Evolutionary conservation across 2,329 filamentous ascomycete species (phyloP).

Genomic region (Nigrospora sphaerica): DNA sequence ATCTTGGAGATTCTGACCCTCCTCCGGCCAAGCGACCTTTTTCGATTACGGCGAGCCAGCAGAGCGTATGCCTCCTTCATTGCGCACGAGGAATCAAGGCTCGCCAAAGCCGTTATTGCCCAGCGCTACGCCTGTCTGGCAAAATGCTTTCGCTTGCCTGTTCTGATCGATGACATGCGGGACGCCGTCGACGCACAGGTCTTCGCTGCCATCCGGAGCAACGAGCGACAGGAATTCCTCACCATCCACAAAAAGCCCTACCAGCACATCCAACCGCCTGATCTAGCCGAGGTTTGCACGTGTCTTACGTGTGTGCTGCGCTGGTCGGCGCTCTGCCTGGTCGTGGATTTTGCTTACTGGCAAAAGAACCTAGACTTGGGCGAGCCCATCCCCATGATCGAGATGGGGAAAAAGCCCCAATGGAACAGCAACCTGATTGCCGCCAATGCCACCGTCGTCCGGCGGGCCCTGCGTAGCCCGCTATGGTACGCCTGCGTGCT

Average conservation of each 20-base stretch:
- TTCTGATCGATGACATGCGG: constrained; percentile 28
- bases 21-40: constrained; percentile 42
- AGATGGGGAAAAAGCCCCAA: constrained; percentile 34
- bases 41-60: constrained; percentile 35
- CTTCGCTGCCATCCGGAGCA: constrained; percentile 27
- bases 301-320: constrained; percentile 48
- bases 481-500: constrained; percentile 44
- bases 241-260: constrained; percentile 42
- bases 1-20: constrained; percentile 37
- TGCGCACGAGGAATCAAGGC: constrained; percentile 28
- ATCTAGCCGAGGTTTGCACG: constrained; percentile 43
- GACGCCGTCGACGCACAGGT: constrained; percentile 22
- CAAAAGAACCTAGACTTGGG: constrained; percentile 42
- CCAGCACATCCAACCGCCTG: constrained; percentile 40
- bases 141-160: constrained; percentile 44
- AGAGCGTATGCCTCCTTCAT: constrained; percentile 35
- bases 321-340: constrained; percentile 48
- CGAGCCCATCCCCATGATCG: constrained; percentile 43
- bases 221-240: constrained; percentile 33
- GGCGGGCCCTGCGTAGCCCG: constrained; percentile 35
- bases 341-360: constrained; percentile 51
- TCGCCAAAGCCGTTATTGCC: constrained; percentile 34
- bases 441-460: constrained; percentile 34
- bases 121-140: constrained; percentile 42
- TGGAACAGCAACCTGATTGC: constrained; percentile 43